Base-by-base conservation (phyloP, 2,329 filamentous ascomycete genomes). In the Cercospora sesami region DNA sequence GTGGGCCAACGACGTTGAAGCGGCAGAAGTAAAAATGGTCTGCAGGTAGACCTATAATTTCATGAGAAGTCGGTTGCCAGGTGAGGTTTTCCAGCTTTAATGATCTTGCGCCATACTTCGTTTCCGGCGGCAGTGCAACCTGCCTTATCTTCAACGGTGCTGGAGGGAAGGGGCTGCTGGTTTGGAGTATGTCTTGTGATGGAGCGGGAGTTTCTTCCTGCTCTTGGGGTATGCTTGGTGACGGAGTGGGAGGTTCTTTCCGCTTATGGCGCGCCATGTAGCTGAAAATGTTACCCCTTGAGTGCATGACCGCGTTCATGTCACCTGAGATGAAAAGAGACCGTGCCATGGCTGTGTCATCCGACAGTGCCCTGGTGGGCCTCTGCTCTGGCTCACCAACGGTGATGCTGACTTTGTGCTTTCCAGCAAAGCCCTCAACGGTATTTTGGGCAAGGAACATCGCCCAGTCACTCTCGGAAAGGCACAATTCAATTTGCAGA, bases 371-470 rank as follows among this genome's bases (percentile, higher is more conserved):
- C 10, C n/a, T 39, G 14, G 18, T 14, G 5, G 60, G 63, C 18
- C 66, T 63, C 55, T 51, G 51, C 21, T 67, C 68, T 28, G 69
- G 67, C 42, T 68, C 63, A 8, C 64, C 64, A 39, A 70, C 45
- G 4, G 65, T 30, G 9, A 66, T 62, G 18, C 10, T 59, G 33
- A 68, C 66, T n/a, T 59, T 58, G 18, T 26, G 28, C 18, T 58
- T 39, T 21, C 6, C 26, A 9, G 57, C 60, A 42, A 63, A 36
- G 2, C 18, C 2, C 9, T 59, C 28, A 28, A 63, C 45, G 28
- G 42, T 59, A 21, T 53, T 59, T 14, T 30, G 57, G 51, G 62
- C 42, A 23, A 53, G 30, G 14, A 70, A 63, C n/a, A 21, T 64
- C 66, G 45, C 45, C 48, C 58, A 69, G 6, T 58, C 21, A 9